Base-by-base conservation (phyloP, 768 basidiomycete species). In the Leccinum truebloodii region DNA sequence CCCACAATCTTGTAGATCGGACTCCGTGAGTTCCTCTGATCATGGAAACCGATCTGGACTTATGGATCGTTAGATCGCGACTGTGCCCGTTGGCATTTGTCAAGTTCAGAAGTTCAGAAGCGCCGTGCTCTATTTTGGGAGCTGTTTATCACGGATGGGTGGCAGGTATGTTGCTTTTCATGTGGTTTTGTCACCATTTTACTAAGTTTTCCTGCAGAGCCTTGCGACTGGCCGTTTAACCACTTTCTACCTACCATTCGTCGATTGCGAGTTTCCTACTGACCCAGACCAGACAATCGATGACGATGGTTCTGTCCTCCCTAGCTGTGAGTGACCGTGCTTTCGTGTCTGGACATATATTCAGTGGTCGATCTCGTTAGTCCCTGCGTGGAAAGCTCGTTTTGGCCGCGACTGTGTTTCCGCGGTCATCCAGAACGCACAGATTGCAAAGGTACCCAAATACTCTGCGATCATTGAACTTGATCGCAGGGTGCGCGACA, bases 121-220 rank as follows among this genome's bases (percentile, higher is more conserved):
- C 81, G 88, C 4, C 81, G 88, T 32, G 81, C 85, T 1, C 69
- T 89, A 24, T 89, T 89, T 65, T 89, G 88, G 88, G 88, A 90
- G 61, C 61, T 89, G 30, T 88, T 87, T 65, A 86, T 88, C 63
- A 86, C 87, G 0, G 88, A 89, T 69, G 84, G 85, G 61, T 89
- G 87, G 86, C 86, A 87, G 80, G 88, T 87, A 60, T 16, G 79
- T 65, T 24, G 1, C 32, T 14, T n/a, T 59, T 50, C 16, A 22
- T 30, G 39, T 41, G 24, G 20, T 49, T 28, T 52, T 35, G 41
- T 44, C 13, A 46, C 50, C 18, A 16, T 44, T 28, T 54, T 14
- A 59, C 57, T n/a, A 6, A 59, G 37, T 20, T 49, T 18, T 52
- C 13, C 8, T 16, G 37, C 62, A 88, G 87, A 86, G 85, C 67